Evolutionary conservation across 257 asterid species (phyloP).

Genomic region (Salvia rosmarinus): DNA sequence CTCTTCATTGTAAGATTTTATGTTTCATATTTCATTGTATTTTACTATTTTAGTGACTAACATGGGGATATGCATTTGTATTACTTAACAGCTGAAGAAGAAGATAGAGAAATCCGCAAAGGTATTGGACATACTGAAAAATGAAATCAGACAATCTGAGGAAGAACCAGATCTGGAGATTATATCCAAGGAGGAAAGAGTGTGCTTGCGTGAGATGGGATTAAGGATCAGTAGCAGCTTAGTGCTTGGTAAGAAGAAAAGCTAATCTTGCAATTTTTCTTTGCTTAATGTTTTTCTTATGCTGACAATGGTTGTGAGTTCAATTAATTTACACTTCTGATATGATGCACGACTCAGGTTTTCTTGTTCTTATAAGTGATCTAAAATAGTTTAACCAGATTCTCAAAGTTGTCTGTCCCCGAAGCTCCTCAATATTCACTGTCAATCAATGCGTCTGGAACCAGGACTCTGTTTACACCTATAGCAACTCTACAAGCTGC

Average conservation of each 20-base stretch:
- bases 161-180: slow-evolving; percentile 67
- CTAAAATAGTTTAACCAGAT: too few species aligned
- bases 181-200: slow-evolving; percentile 78
- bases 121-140: slow-evolving; percentile 54
- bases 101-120: slow-evolving; percentile 66
- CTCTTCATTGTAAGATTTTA: slow-evolving; percentile 57
- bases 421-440: neutral
- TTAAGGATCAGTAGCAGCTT: slow-evolving; percentile 62
- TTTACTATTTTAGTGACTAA: slow-evolving; percentile 31
- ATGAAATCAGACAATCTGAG: slow-evolving; percentile 51
- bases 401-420: slow-evolving; percentile 5
- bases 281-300: neutral
- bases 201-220: slow-evolving; percentile 67
- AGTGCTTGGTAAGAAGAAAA: slow-evolving; percentile 73
- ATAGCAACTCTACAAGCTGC: slow-evolving; percentile 10
- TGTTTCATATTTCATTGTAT: slow-evolving; percentile 24
- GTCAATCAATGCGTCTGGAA: neutral
- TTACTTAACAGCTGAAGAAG: slow-evolving; percentile 68
- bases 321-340: too few species aligned
- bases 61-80: slow-evolving; percentile 25
- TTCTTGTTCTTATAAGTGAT: too few species aligned
- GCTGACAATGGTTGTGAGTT: too few species aligned
- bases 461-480: neutral
- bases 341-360: too few species aligned
- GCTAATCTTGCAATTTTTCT: slow-evolving; percentile 28